phyloP scores from a whole-genome alignment of 2,329 filamentous ascomycete genomes.

The Colletotrichum tropicale region DNA sequence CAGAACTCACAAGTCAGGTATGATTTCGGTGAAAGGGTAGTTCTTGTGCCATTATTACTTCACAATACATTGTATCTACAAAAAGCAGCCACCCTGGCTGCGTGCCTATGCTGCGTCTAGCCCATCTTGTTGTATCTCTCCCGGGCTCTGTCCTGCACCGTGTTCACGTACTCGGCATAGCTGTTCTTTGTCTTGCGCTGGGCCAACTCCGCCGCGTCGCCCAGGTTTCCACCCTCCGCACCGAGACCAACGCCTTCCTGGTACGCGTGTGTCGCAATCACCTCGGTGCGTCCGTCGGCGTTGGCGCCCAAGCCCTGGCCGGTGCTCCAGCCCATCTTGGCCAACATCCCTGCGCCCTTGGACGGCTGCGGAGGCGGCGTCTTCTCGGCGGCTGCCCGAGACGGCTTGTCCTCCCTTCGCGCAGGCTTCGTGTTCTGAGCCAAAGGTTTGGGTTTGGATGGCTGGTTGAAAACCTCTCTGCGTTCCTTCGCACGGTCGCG shows the following conservation, averaged over 20 bases:
- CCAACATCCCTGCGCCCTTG: conserved; percentile 70
- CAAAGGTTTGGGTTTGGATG: conserved; percentile 51
- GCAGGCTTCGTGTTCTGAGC: conserved; percentile 28
- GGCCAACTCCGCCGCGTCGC: conserved; percentile 70
- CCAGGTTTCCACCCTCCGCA: conserved; percentile 71
- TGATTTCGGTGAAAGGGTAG: not conserved
- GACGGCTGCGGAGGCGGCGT: conserved; percentile 44
- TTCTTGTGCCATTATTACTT: not conserved
- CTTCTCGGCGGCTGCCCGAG: conserved; percentile 27
- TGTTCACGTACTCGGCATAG: conserved; percentile 67
- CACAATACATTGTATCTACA: not conserved
- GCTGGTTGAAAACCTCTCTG: conserved; percentile 65
- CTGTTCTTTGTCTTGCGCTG: conserved; percentile 63
- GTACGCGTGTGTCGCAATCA: conserved; percentile 69
- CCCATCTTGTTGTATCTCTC: conserved; percentile 66
- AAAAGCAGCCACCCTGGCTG: not conserved
- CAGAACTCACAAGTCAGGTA: not conserved
- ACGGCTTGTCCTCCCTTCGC: conserved; percentile 35
- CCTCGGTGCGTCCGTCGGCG: conserved; percentile 66
- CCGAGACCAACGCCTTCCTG: conserved; percentile 72
- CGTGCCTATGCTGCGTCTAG: not conserved
- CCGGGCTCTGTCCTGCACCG: conserved; percentile 69
- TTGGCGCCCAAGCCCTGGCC: conserved; percentile 69
- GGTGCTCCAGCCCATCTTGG: conserved; percentile 75
- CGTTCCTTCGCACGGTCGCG: conserved; percentile 73